Base-by-base conservation (phyloP, 768 basidiomycete species). In the Psilocybe cyanescens region DNA sequence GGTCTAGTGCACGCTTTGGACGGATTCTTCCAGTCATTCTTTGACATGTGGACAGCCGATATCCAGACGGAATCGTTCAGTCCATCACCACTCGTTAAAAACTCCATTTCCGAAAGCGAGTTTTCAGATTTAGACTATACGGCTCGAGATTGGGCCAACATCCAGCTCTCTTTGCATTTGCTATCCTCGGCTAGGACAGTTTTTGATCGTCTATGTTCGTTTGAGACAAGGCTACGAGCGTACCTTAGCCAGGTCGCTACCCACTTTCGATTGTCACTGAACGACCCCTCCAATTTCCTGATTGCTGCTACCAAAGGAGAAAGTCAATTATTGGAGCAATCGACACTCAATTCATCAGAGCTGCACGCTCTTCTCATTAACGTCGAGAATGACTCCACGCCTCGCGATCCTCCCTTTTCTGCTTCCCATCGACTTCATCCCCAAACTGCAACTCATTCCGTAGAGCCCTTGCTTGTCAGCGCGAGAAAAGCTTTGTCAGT, bases 121-220 rank as follows among this genome's bases (percentile, higher is more conserved):
- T 78, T 95, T 37, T 85, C 86, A 0, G 90, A 90, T 69, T 75
- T 93, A 62, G 93, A 99, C 75, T 98, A 97, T 69, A 89, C 91
- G 2, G 78, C 88, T 3, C 87, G 94, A 59, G 96, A 99, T 73
- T 97, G 95, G 94, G 83, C 86, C 2, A 81, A 86, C 30, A 94
- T 98, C 59, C 96, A 97, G 73, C 75, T 86, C 9, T 87, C 87
- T 2, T 75, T 98, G 12, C 93, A 94, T 70, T 81, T 96, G 41
- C 83, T 98, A 44, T 87, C 91, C n/a, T 86, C 92, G 35, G 90
- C 89, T 29, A 86, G 90, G 4, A 82, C 84, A 1, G 82, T 96
- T 16, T 83, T 81, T 39, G 91, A 93, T 44, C 87, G 89, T 24
- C 75, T 95, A 29, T 66, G 71, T 3, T 69, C 73, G 35, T 94